These are phyloP conservation scores for Lactarius hatsudake DNA, from an alignment of 768 basidiomycete genomes.

Conservation along the genomic window DNA sequence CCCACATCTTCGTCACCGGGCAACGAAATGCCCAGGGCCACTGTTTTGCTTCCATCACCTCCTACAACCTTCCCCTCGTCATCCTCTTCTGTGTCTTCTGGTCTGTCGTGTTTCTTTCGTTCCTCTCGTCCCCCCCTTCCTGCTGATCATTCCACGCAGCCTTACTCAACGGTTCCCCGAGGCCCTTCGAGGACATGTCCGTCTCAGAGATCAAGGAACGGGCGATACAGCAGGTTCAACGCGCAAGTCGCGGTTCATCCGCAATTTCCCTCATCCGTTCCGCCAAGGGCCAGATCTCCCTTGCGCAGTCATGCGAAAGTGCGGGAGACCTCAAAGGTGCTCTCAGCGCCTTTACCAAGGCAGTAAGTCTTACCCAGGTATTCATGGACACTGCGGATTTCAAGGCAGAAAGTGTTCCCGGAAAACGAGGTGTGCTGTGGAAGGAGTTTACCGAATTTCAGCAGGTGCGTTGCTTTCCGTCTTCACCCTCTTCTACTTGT, in stretches of 20 bases:
- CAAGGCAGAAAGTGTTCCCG: constrained; percentile 44
- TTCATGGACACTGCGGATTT: constrained; percentile 62
- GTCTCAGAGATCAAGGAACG: constrained; percentile 49
- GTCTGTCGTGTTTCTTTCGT: too few relatives aligned
- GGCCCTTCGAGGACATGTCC: constrained; percentile 33
- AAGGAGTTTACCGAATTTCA: constrained; percentile 65
- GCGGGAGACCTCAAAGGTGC: constrained; percentile 62
- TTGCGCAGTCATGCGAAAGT: constrained; percentile 51
- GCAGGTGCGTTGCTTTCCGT: constrained; percentile 45
- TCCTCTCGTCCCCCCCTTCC: constrained; percentile 28
- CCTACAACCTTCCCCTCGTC: too few relatives aligned
- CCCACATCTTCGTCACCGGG: too few relatives aligned
- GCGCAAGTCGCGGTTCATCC: constrained; percentile 56
- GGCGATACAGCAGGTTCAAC: constrained; percentile 47
- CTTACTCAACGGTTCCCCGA: constrained; percentile 29
- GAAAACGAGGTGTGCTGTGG: constrained; percentile 53
- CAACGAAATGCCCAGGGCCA: too few relatives aligned
- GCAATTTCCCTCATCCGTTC: constrained; percentile 57
- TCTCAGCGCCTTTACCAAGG: constrained; percentile 56
- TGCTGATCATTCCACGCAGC: constrained; percentile 24
- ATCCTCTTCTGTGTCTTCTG: too few relatives aligned
- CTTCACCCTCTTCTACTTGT: neutral
- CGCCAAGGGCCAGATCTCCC: constrained; percentile 55
- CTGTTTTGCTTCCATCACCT: too few relatives aligned
- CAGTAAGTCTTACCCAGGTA: constrained; percentile 56